These are phyloP conservation scores for Huntiella decipiens DNA, from an alignment of 2,329 filamentous ascomycete genomes.

Conservation along the genomic window DNA sequence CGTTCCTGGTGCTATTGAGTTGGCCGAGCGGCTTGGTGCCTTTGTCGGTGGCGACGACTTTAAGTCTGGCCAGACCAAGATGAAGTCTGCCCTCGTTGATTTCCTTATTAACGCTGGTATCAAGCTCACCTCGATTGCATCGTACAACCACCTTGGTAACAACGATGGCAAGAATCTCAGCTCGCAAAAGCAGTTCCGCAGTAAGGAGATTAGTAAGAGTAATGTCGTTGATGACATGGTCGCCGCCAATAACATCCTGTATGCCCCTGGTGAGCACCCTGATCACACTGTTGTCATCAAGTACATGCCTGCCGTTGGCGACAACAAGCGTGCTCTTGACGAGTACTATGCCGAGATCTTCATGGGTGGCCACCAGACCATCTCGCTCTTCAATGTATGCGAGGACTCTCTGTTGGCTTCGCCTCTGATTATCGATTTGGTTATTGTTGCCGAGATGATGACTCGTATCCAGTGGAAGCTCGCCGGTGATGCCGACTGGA, in stretches of 20 bases:
- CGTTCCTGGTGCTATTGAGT: conserved; percentile 74
- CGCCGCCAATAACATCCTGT: conserved; percentile 78
- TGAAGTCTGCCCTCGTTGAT: conserved; percentile 97
- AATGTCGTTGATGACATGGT: conserved; percentile 99
- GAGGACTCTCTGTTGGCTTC: conserved; percentile 94
- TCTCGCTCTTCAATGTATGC: conserved; percentile 95
- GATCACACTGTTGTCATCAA: conserved; percentile 99
- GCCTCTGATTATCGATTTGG: conserved; percentile 90
- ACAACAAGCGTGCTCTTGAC: conserved; percentile 96
- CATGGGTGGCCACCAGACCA: conserved; percentile 94
- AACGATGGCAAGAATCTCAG: conserved; percentile 98
- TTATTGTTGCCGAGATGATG: conserved; percentile 91
- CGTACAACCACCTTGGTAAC: conserved; percentile 98
- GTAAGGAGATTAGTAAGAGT: conserved; percentile 98
- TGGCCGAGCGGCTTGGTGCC: conserved; percentile 68
- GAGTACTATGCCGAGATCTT: conserved; percentile 99
- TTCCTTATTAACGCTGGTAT: conserved; percentile 98
- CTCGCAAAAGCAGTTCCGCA: conserved; percentile 95
- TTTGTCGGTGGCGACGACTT: conserved; percentile 98
- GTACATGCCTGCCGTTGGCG: conserved; percentile 97
- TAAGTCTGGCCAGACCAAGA: conserved; percentile 99
- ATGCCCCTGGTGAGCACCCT: conserved; percentile 81
- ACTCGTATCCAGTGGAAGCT: conserved; percentile 88
- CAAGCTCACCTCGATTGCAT: conserved; percentile 94
- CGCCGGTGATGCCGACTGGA: conserved; percentile 46